These are phyloP conservation scores for Rhodotorula glutinis DNA, from an alignment of 1,284 basidiomycete species.

Conservation along the genomic window DNA sequence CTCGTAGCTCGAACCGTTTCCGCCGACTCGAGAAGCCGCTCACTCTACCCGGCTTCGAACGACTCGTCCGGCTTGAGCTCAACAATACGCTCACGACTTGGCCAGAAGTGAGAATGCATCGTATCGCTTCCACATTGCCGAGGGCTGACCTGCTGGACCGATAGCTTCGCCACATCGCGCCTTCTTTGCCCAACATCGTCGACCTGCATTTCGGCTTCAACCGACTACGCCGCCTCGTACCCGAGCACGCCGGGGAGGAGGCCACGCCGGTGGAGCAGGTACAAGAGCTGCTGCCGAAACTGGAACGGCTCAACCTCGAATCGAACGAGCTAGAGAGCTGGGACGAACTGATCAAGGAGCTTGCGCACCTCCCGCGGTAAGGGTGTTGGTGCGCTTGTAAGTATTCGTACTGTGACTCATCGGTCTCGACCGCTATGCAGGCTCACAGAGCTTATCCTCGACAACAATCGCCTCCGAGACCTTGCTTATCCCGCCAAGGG, in stretches of 20 bases:
- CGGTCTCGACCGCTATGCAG: constrained; percentile 46
- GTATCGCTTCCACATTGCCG: too few relatives aligned
- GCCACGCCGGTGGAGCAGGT: constrained; percentile 16
- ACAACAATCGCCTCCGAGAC: constrained; percentile 52
- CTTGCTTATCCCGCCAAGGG: constrained; percentile 47
- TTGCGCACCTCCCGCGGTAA: constrained; percentile 11
- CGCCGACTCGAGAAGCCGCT: constrained; percentile 46
- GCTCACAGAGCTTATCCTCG: constrained; percentile 65
- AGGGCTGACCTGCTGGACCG: background rate
- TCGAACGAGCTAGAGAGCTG: constrained; percentile 16
- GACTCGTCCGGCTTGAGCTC: constrained; percentile 67
- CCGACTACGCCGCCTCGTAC: constrained; percentile 47
- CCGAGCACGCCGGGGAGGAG: constrained; percentile 27
- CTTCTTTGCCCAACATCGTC: constrained; percentile 61
- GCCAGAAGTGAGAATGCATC: constrained; percentile 56
- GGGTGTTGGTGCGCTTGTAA: too few relatives aligned
- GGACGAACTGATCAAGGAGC: constrained; percentile 1
- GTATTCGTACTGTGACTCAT: background rate
- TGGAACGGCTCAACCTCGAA: constrained; percentile 49
- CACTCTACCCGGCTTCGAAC: constrained; percentile 54
- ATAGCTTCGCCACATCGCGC: constrained; percentile 52
- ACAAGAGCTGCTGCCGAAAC: constrained; percentile 35
- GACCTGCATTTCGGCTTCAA: constrained; percentile 77
- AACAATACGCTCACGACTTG: constrained; percentile 69
- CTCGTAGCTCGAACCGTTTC: constrained; percentile 61